A percentile compares a stretch with the other conserved stretches of the same genome.
These are phyloP conservation scores for Rhypophila decipiens DNA, from an alignment of 495 filamentous ascomycete species.

Conservation along the genomic window DNA sequence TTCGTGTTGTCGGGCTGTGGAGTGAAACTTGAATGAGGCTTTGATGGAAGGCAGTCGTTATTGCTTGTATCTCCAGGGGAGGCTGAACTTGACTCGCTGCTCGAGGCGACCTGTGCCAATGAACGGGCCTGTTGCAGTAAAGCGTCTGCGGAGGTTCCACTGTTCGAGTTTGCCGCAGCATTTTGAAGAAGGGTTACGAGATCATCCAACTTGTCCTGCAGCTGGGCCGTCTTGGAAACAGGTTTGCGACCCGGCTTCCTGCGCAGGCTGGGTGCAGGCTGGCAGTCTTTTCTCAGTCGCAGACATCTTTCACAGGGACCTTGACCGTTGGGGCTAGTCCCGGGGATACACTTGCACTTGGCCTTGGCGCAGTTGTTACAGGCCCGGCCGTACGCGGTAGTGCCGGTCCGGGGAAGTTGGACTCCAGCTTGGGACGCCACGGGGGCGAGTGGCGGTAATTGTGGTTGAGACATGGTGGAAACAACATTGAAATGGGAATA, in stretches of 20 bases:
- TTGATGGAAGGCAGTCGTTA: too few species aligned
- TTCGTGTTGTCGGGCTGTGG: too few species aligned
- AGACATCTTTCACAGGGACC: constrained; percentile 45
- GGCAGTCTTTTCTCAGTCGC: constrained; percentile 40
- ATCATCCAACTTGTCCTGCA: constrained; percentile 48
- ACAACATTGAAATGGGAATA: too few species aligned
- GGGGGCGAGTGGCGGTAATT: too few species aligned
- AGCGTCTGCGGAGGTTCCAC: not conserved
- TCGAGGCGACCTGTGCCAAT: not conserved
- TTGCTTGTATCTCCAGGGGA: too few species aligned
- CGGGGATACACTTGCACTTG: constrained; percentile 46
- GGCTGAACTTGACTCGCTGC: too few species aligned
- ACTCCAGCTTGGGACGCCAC: too few species aligned
- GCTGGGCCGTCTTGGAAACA: constrained; percentile 28
- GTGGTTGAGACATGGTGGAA: too few species aligned
- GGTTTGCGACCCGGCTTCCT: constrained; percentile 22
- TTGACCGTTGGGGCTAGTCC: constrained; percentile 19
- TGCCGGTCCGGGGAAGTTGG: too few species aligned
- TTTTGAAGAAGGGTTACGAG: constrained; percentile 41
- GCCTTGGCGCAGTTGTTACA: constrained; percentile 46
- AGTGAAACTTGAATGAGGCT: too few species aligned
- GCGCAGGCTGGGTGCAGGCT: constrained; percentile 26
- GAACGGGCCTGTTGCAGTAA: not conserved
- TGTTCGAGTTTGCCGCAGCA: not conserved
- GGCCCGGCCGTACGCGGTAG: constrained; percentile 34